These are phyloP conservation scores for Triadica sebifera DNA, from an alignment of 345 rosid genomes.

Conservation along the genomic window DNA sequence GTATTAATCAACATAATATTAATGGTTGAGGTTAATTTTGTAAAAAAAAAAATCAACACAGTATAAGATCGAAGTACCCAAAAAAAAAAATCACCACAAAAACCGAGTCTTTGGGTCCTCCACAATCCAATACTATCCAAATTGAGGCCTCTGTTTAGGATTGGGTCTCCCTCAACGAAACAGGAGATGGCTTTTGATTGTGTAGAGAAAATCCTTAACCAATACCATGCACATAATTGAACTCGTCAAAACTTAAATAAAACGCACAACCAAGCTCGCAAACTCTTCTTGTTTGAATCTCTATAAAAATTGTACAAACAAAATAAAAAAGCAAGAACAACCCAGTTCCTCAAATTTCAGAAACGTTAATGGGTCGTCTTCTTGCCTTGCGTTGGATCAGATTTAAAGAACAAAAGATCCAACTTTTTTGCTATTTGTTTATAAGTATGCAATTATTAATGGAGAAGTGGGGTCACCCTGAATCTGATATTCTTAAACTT, in stretches of 20 bases:
- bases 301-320: too few species aligned
- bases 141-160: conserved; percentile 18
- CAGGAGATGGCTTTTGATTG: conserved; percentile 19
- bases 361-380: too few species aligned
- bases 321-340: too few species aligned
- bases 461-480: too few species aligned
- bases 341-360: too few species aligned
- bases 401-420: not conserved
- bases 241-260: not conserved
- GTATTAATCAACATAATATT: not conserved
- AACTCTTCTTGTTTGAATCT: too few species aligned
- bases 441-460: too few species aligned
- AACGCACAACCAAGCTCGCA: conserved; percentile 23
- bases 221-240: conserved; percentile 11
- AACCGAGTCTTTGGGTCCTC: conserved; percentile 17
- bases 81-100: conserved; percentile 29
- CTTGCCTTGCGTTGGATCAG: too few species aligned
- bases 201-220: not conserved
- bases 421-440: too few species aligned
- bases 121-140: conserved; percentile 25
- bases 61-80: not conserved
- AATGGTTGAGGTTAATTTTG: too few species aligned
- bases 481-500: too few species aligned
- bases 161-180: conserved; percentile 15
- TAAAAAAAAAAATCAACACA: not conserved